Evolutionary conservation across 1,284 basidiomycete species (phyloP), one percentile per base, ranked within the genome.

Genomic region (Moniliophthora roreri): DNA sequence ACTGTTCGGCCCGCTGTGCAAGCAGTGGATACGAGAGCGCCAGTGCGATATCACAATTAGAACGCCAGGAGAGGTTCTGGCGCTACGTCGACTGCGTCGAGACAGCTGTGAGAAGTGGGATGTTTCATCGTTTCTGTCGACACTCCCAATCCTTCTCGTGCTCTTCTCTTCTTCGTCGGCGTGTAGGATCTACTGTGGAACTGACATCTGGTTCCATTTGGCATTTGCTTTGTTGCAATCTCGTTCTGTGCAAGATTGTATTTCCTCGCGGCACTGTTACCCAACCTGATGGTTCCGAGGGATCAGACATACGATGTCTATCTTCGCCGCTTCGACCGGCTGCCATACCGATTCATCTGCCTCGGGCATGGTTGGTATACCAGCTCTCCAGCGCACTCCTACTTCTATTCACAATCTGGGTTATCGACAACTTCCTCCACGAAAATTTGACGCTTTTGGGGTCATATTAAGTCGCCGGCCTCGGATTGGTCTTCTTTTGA

Each of bases 1-100:
- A n/a, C 36, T 53, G 7, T 18, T 45, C 20, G 46, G 54, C 6
- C 40, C 53, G 1, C 37, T 56, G 5, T 52, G 50, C 51, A 56
- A 56, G 35, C 54, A 56, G 38, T 56, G 54, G 51, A n/a, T 56
- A 2, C 45, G 51, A 21, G 56, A 48, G 35, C 39, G 40, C 45
- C 24, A 39, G 13, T 48, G 52, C 11, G 52, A 54, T 18, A 48
- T 35, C n/a, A n/a, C 34, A 11, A 53, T 23, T 2, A 35, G 21
- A 5, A 45, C 32, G 20, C 38, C 41, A 11, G 44, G 23, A 23
- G 38, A 54, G 15, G 40, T 38, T 9, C 15, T 23, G 16, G 32
- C 34, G 3, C 35, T 38, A n/a, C 24, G 34, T 11, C 21, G 21
- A 4, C 41, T 37, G 5, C 36, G 40, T 15, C 28, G 20, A 9